These are phyloP conservation scores for Phytomonas sp. DNA, from an alignment of 208 protist genomes.

Conservation along the genomic window DNA sequence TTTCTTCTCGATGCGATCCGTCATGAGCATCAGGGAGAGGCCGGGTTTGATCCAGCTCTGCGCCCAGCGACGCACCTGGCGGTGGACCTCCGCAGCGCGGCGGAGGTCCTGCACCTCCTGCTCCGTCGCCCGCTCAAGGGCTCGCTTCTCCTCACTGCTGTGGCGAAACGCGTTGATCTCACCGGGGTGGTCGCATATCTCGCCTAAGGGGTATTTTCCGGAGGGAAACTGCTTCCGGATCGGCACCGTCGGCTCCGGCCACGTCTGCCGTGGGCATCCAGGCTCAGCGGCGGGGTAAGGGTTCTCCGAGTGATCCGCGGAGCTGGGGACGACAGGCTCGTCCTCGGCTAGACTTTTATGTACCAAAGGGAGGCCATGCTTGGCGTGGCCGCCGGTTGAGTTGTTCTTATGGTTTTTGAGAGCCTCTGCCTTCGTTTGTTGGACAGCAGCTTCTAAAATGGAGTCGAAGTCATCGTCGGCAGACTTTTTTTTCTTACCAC, in stretches of 20 bases:
- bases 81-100: conserved; percentile 86
- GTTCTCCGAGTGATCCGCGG: conserved; percentile 71
- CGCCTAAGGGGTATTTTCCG: conserved; percentile 71
- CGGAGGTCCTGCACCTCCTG: conserved; percentile 83
- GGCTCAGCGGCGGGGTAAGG: conserved; percentile 42
- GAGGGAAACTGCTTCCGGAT: conserved; percentile 74
- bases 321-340: conserved; percentile 35
- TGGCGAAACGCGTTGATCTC: conserved; percentile 89
- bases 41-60: conserved; percentile 90
- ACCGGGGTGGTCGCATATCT: conserved; percentile 83
- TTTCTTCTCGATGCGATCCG: conserved; percentile 90
- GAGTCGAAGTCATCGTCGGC: conserved; percentile 71
- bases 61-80: conserved; percentile 88
- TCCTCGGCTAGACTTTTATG: conserved; percentile 30
- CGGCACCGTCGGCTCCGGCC: conserved; percentile 91
- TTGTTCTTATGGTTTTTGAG: conserved; percentile 16
- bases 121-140: conserved; percentile 66
- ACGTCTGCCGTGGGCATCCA: conserved; percentile 74
- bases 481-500: conserved; percentile 27
- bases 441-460: conserved; percentile 52
- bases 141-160: conserved; percentile 89
- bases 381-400: conserved; percentile 9
- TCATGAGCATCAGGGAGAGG: conserved; percentile 87
- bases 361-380: background rate
- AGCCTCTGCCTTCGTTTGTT: conserved; percentile 36